Evolutionary conservation across 495 filamentous ascomycete species (phyloP).

Genomic region (Penicillium alfredii): DNA sequence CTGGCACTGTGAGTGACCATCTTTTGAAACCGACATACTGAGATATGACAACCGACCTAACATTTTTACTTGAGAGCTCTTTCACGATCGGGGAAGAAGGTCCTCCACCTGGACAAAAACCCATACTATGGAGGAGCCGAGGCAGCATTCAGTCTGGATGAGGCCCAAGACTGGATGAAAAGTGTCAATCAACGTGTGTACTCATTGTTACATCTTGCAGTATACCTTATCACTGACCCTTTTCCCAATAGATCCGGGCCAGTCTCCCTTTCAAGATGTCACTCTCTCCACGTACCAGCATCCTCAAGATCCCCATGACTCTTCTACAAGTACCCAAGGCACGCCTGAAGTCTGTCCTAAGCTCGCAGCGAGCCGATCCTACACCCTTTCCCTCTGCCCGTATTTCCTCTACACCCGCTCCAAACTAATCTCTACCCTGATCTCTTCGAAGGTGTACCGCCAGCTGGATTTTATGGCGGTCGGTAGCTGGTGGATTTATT

Average conservation of each 20-base stretch:
- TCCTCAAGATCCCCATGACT: constrained; percentile 13
- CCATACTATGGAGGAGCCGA: constrained; percentile 81
- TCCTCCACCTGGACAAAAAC: constrained; percentile 86
- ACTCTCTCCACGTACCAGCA: constrained; percentile 19
- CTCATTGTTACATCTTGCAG: not conserved
- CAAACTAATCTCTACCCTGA: constrained; percentile 64
- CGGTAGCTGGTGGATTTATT: constrained; percentile 85
- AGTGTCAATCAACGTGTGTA: constrained; percentile 42
- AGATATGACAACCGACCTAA: no score
- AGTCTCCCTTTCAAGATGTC: constrained; percentile 37
- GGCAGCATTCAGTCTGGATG: constrained; percentile 81
- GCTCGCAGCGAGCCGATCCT: constrained; percentile 64
- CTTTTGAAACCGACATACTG: no score
- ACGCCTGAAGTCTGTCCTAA: constrained; percentile 17
- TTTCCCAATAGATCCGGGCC: constrained; percentile 27
- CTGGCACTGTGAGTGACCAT: constrained; percentile 87
- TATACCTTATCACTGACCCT: constrained; percentile 19
- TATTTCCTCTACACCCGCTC: constrained; percentile 83
- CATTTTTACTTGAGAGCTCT: constrained; percentile 64
- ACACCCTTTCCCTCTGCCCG: constrained; percentile 78
- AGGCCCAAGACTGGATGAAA: constrained; percentile 68
- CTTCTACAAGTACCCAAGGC: constrained; percentile 1
- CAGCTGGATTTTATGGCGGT: constrained; percentile 92
- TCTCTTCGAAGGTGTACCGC: constrained; percentile 79
- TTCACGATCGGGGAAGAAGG: constrained; percentile 83